Conservation (phyloP, 2,329 filamentous ascomycete genomes). For the Monosporascus sp. region DNA sequence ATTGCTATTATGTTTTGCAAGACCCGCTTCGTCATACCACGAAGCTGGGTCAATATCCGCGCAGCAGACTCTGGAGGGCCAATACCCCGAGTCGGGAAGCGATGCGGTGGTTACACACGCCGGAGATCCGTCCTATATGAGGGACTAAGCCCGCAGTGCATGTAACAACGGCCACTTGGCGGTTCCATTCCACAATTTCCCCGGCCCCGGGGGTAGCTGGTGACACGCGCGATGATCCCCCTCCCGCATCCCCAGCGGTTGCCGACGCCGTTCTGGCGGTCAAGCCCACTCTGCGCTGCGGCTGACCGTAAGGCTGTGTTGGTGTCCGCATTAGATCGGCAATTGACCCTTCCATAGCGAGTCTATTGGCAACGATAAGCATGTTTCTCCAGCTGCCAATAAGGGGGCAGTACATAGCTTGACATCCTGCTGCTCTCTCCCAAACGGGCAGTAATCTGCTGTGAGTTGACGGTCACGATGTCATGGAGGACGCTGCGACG, state of each 20-base stretch:
- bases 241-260: neutral
- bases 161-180: neutral
- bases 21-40: neutral
- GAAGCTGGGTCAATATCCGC: neutral
- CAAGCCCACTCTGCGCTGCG: neutral
- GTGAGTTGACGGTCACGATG: neutral
- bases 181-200: neutral
- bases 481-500: neutral
- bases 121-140: neutral
- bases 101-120: neutral
- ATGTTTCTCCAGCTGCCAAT: neutral
- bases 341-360: too few relatives aligned
- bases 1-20: neutral
- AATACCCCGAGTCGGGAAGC: neutral
- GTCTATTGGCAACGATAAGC: neutral
- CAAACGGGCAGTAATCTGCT: neutral
- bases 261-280: neutral
- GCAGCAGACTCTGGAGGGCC: neutral
- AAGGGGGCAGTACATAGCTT: neutral
- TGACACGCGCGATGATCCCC: too few relatives aligned
- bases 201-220: too few relatives aligned
- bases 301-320: neutral
- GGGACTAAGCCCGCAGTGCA: neutral
- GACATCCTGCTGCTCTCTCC: neutral
- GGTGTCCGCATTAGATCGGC: neutral